Percentiles rank a stretch among this genome's conserved stretches.
phyloP scores from a whole-genome alignment of 352 stramenopile species.

The Elongisporangium prolatum region DNA sequence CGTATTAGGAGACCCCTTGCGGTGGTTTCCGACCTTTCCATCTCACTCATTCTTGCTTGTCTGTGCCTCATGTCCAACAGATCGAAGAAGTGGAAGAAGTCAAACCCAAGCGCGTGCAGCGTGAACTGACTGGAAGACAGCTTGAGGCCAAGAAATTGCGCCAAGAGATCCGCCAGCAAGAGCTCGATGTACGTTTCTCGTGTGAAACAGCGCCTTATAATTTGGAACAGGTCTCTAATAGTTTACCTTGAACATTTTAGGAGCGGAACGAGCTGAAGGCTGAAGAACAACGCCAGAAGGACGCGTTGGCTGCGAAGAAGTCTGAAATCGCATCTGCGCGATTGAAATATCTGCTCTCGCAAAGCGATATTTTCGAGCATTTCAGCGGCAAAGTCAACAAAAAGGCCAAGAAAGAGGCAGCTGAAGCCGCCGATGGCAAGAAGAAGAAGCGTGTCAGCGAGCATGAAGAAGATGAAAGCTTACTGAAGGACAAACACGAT shows the following conservation, averaged over 20 bases:
- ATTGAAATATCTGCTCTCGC: slow-evolving; percentile 93
- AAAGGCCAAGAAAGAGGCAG: slow-evolving; percentile 48
- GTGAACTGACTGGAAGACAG: slow-evolving; percentile 64
- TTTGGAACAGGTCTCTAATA: background rate
- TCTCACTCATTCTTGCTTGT: background rate
- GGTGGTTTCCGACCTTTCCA: background rate
- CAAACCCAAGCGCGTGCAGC: slow-evolving; percentile 26
- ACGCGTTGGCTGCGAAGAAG: slow-evolving; percentile 70
- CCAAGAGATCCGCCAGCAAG: slow-evolving; percentile 74
- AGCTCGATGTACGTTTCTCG: slow-evolving; percentile 22
- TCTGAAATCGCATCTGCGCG: slow-evolving; percentile 74
- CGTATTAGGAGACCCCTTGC: background rate
- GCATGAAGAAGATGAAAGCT: slow-evolving; percentile 73
- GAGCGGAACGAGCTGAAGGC: slow-evolving; percentile 72
- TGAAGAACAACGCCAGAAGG: slow-evolving; percentile 75
- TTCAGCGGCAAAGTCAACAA: slow-evolving; percentile 90
- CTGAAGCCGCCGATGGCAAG: slow-evolving; percentile 32
- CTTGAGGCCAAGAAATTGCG: slow-evolving; percentile 59
- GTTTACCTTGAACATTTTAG: slow-evolving; percentile 2
- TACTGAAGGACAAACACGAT: slow-evolving; percentile 75
- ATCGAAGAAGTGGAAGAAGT: slow-evolving; percentile 31
- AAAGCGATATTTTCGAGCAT: slow-evolving; percentile 98
- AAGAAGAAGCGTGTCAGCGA: slow-evolving; percentile 89
- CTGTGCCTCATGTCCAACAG: slow-evolving; percentile 9
- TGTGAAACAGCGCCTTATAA: background rate